Percentiles rank a stretch among this genome's conserved stretches.
These are phyloP conservation scores for Plasmodium falciparum DNA, from an alignment of 169 alveolate species.

Conservation along the genomic window DNA sequence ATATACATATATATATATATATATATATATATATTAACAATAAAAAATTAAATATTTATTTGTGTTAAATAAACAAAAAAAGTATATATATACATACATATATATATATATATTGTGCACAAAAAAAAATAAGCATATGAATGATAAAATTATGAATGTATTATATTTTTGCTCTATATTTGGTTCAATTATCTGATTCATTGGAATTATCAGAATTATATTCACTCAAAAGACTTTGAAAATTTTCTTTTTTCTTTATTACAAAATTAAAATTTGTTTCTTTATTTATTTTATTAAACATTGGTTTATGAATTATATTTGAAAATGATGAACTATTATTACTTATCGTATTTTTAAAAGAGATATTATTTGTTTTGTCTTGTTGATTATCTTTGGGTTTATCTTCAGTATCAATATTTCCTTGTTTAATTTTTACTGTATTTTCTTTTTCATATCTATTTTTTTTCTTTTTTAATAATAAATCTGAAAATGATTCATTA, in stretches of 20 bases:
- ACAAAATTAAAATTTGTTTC: slow-evolving; percentile 63
- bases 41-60: too few species aligned
- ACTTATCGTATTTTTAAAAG: neutral
- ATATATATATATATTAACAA: too few species aligned
- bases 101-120: too few species aligned
- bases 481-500: too few species aligned
- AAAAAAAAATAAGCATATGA: neutral
- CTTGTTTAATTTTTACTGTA: neutral
- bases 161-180: neutral
- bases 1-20: too few species aligned
- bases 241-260: slow-evolving; percentile 64
- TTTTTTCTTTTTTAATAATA: neutral
- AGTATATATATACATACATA: too few species aligned
- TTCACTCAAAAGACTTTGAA: slow-evolving; percentile 47
- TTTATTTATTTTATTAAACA: slow-evolving; percentile 11
- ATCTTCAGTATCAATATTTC: neutral
- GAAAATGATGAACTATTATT: neutral
- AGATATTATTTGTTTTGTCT: slow-evolving; percentile 4
- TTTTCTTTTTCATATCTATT: neutral
- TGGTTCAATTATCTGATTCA: slow-evolving; percentile 9
- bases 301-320: slow-evolving; percentile 1
- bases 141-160: neutral
- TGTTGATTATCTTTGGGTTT: slow-evolving; percentile 1
- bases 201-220: slow-evolving; percentile 48
- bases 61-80: too few species aligned